Evolutionary conservation across 306 rosid genomes (phyloP), one percentile per base, ranked within the genome.

Genomic region (Citrullus amarus): DNA sequence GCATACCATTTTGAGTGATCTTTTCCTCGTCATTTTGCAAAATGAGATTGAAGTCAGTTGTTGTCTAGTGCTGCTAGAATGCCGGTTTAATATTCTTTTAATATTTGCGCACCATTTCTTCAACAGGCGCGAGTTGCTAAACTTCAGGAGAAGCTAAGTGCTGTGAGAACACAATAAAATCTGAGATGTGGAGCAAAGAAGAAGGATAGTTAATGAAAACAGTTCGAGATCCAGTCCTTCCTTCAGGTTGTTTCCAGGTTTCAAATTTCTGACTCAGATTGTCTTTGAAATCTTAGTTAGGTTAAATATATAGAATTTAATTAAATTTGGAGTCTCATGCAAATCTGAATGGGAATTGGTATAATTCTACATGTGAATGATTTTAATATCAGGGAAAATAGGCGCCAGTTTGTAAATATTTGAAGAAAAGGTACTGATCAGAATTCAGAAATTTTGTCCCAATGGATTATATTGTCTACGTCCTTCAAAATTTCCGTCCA

Each of bases 141-240:
- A 81, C 91, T 94, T 79, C 87, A 85, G 86, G 92, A 88, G 84
- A 92, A 88, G 80, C 78, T 85, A 59, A 78, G 83, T 82, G 81
- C 84, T 54, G 87, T 57, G 54, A 80, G 80, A 48, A 54, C 56
- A 76, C 34, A 84, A 73, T 90, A 83, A 81, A 82, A 79, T 76
- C 80, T 63, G 22, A 81, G 41, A 54, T 79, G 55, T 61, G 48
- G 63, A 41, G 72, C 71, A 50, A 84, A 62, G 70, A 53, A 62
- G 72, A 46, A 57, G 74, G 43, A 79, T 65, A 51, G 73, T 54
- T 58, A 34, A 79, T 67, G n/a, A 44, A 61, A 46, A 59, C 70
- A 67, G 17, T 41, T 22, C 60, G 80, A 25, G 71, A 79, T 59
- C 61, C 74, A 46, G 34, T 17, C 62, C 38, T n/a, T 53, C 66